phyloP scores from a whole-genome alignment of 2,329 filamentous ascomycete genomes.

The Penicillium sp. region DNA sequence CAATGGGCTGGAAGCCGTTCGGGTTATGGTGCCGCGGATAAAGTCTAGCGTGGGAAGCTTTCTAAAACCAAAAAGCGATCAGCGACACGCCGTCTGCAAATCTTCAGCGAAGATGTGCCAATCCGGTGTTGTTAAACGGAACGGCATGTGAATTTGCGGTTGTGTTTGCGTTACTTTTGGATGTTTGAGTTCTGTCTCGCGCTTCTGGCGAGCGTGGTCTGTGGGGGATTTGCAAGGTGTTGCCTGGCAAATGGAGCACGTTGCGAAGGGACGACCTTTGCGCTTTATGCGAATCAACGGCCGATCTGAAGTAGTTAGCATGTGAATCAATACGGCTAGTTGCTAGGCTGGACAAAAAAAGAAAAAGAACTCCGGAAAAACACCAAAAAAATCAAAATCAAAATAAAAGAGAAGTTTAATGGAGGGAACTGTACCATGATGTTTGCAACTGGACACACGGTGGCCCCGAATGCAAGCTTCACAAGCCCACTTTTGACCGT shows the following conservation, averaged over 20 bases:
- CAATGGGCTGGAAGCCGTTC: constrained; percentile 24
- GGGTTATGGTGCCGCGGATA: constrained; percentile 21
- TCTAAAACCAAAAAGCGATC: constrained; percentile 23
- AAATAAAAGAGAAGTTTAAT: neutral
- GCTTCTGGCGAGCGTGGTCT: constrained; percentile 70
- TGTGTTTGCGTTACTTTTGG: constrained; percentile 34
- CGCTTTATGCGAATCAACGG: constrained; percentile 93
- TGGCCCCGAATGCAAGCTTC: constrained; percentile 95
- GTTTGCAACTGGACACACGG: constrained; percentile 94
- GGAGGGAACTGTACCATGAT: constrained; percentile 65
- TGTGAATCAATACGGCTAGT: neutral
- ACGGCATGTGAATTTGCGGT: constrained; percentile 8
- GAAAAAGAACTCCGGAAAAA: no score
- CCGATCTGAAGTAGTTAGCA: constrained; percentile 62
- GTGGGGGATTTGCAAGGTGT: constrained; percentile 88
- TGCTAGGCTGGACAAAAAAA: no score
- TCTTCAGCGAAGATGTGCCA: constrained; percentile 16
- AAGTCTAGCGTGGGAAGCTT: constrained; percentile 24
- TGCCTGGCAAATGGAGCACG: constrained; percentile 85
- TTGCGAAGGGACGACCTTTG: constrained; percentile 92
- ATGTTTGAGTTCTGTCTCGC: constrained; percentile 35
- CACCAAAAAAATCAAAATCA: neutral
- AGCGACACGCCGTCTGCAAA: constrained; percentile 13
- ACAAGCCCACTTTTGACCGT: constrained; percentile 96
- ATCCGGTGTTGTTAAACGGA: constrained; percentile 7